Percentiles rank a stretch among this genome's conserved stretches.
Conservation (phyloP, 768 basidiomycete species). For the Cyclocybe cylindracea region DNA sequence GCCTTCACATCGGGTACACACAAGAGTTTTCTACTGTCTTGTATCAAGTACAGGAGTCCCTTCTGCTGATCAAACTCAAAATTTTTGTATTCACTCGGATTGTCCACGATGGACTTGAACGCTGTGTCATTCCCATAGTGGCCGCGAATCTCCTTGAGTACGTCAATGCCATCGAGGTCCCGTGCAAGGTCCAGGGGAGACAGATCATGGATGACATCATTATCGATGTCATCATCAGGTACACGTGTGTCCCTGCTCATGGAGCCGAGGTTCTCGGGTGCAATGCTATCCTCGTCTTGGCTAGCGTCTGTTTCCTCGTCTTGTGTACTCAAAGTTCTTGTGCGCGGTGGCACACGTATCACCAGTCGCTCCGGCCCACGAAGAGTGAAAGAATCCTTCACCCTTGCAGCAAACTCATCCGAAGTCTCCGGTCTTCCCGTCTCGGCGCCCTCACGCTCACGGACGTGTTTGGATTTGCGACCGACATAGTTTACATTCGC, state of each 20-base stretch:
- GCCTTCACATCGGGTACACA: conserved; percentile 1
- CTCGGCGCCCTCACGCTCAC: not conserved
- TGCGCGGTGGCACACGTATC: not conserved
- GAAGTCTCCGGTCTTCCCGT: conserved; percentile 8
- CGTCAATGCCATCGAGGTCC: conserved; percentile 1
- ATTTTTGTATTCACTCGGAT: conserved; percentile 9
- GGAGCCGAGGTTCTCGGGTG: too few relatives aligned
- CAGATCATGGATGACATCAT: not conserved
- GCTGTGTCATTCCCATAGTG: conserved; percentile 6
- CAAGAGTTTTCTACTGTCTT: not conserved
- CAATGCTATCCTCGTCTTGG: too few relatives aligned
- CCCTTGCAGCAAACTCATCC: conserved; percentile 7
- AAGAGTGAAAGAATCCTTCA: conserved; percentile 1
- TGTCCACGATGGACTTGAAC: conserved; percentile 6
- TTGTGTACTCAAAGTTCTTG: not conserved
- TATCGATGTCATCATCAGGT: not conserved
- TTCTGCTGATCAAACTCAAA: conserved; percentile 6
- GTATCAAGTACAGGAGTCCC: conserved; percentile 3
- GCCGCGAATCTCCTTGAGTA: not conserved
- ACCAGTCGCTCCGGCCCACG: conserved; percentile 5
- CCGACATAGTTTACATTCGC: too few relatives aligned
- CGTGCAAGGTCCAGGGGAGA: not conserved
- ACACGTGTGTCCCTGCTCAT: too few relatives aligned
- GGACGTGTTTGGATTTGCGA: too few relatives aligned
- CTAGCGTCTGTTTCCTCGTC: not conserved